Conservation (phyloP, 2,329 filamentous ascomycete genomes). For the Diaporthe citriasiana region DNA sequence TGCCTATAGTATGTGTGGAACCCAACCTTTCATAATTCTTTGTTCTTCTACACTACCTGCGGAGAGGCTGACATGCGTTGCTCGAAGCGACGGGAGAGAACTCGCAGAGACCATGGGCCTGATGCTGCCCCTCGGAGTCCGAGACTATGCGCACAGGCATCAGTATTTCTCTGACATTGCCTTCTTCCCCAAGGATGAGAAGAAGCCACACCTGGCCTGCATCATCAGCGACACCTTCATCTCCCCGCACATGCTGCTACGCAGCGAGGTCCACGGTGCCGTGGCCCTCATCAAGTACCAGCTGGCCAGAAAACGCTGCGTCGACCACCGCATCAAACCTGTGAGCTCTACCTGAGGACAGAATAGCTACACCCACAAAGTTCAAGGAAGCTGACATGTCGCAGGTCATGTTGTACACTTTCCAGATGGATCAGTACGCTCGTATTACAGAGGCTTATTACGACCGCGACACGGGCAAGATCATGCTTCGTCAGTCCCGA, state of each 20-base stretch:
- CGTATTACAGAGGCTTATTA: background rate
- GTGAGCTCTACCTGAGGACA: background rate
- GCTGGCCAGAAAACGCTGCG: background rate
- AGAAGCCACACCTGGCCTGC: background rate
- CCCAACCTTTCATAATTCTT: too few relatives aligned
- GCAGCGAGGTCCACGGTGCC: background rate
- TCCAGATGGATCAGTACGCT: background rate
- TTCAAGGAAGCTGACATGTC: background rate
- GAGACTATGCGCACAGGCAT: background rate
- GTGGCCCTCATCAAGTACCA: background rate
- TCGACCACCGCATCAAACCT: background rate
- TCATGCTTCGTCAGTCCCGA: background rate
- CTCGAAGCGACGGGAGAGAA: background rate
- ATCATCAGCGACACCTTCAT: background rate
- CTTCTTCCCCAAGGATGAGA: background rate
- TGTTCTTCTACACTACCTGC: too few relatives aligned
- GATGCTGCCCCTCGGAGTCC: background rate
- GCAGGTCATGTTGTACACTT: conserved; percentile 6
- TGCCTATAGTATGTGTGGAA: background rate
- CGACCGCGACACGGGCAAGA: background rate
- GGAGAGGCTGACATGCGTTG: background rate
- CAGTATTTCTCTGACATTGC: background rate
- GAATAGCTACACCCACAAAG: background rate
- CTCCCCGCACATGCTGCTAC: background rate
- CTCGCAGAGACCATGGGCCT: background rate